Percentiles rank a stretch among this genome's conserved stretches.
These are phyloP conservation scores for Teunomyces cretensis DNA, from an alignment of 805 yeast genomes.

Conservation along the genomic window DNA sequence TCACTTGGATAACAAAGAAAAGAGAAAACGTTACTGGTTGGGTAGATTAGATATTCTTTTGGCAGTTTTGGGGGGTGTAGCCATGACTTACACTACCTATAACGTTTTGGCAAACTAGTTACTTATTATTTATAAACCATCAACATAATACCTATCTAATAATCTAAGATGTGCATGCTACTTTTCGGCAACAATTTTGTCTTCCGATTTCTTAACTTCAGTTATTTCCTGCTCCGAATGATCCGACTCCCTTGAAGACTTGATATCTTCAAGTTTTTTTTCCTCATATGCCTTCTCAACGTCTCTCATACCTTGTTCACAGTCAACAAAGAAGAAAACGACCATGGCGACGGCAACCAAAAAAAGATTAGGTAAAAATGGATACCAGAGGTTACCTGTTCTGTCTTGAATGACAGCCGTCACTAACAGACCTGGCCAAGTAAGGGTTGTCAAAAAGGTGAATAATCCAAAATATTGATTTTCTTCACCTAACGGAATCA, in stretches of 20 bases:
- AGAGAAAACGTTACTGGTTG: constrained; percentile 34
- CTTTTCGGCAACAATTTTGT: neutral
- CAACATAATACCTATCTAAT: too few relatives aligned
- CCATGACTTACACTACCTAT: constrained; percentile 68
- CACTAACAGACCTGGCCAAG: constrained; percentile 41
- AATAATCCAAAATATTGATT: constrained; percentile 43
- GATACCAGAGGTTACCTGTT: constrained; percentile 35
- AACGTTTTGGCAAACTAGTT: constrained; percentile 40
- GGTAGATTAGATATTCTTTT: constrained; percentile 49
- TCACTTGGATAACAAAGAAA: constrained; percentile 14
- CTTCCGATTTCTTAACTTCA: neutral
- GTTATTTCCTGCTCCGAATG: too few relatives aligned
- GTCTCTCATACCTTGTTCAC: constrained; percentile 30
- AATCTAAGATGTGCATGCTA: too few relatives aligned
- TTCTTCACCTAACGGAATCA: constrained; percentile 42
- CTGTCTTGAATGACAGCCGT: constrained; percentile 41
- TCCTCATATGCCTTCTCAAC: constrained; percentile 12
- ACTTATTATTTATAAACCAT: too few relatives aligned
- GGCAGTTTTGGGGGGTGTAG: constrained; percentile 54
- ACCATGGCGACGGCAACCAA: constrained; percentile 25
- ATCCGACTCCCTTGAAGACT: too few relatives aligned
- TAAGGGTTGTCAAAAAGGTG: constrained; percentile 40
- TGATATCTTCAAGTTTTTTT: too few relatives aligned
- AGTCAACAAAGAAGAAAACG: constrained; percentile 26
- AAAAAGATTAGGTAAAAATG: constrained; percentile 36